Percentiles rank a stretch among this genome's conserved stretches.
These are phyloP conservation scores for Vaccinium darrowii DNA, from an alignment of 148 eudicot genomes.

Conservation along the genomic window DNA sequence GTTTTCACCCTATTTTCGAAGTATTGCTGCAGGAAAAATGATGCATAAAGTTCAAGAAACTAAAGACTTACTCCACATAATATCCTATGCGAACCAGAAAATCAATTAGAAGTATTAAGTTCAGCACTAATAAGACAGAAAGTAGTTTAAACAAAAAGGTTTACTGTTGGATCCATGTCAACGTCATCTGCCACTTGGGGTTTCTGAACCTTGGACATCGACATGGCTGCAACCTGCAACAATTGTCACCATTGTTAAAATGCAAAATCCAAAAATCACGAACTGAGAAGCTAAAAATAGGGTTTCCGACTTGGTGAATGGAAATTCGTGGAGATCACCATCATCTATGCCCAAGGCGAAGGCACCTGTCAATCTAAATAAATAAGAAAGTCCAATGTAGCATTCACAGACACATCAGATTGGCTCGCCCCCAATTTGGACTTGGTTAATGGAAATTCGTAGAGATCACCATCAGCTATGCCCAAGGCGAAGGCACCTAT, in stretches of 20 bases:
- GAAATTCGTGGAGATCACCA: neutral
- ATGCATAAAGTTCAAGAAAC: conserved; percentile 9
- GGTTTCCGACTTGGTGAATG: neutral
- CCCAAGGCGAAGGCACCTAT: neutral
- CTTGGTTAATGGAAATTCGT: neutral
- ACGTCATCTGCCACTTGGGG: conserved; percentile 71
- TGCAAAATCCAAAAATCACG: neutral
- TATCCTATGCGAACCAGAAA: neutral
- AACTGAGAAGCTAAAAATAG: neutral
- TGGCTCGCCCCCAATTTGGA: neutral
- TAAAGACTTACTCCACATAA: too few species aligned
- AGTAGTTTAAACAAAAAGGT: neutral
- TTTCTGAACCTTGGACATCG: conserved; percentile 49
- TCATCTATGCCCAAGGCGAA: neutral
- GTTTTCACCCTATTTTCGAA: conserved; percentile 73
- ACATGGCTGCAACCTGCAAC: conserved; percentile 45
- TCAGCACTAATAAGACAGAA: neutral
- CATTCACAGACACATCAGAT: neutral
- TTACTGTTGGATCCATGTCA: conserved; percentile 93
- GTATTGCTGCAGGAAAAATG: conserved; percentile 65
- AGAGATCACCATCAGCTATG: neutral
- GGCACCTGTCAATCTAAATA: neutral
- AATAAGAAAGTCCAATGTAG: neutral
- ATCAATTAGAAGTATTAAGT: neutral
- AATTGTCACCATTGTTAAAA: neutral